Evolutionary conservation across 139 green algal species (phyloP).

Genomic region (Tetradesmus obliquus): DNA sequence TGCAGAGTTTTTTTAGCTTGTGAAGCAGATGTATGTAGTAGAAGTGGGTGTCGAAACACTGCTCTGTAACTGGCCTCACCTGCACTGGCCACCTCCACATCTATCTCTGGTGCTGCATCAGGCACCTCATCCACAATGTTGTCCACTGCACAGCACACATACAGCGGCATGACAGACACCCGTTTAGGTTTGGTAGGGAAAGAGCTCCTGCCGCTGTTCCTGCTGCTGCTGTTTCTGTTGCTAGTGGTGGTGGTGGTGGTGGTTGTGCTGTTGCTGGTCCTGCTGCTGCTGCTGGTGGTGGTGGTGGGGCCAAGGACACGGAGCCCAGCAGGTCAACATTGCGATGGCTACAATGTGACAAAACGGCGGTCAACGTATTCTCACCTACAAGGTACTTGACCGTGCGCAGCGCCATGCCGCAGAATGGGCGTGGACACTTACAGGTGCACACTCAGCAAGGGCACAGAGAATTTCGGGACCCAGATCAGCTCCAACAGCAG

Average conservation of each 20-base stretch:
- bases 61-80: not conserved
- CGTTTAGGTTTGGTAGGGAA: too few species aligned
- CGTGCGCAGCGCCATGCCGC: not conserved
- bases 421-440: not conserved
- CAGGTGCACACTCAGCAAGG: not conserved
- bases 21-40: too few species aligned
- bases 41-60: too few species aligned
- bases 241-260: too few species aligned
- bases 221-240: too few species aligned
- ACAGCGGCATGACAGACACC: too few species aligned
- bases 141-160: not conserved
- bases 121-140: constrained; percentile 30
- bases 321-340: too few species aligned
- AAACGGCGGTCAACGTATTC: not conserved
- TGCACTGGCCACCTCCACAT: not conserved
- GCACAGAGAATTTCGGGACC: not conserved
- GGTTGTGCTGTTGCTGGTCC: too few species aligned
- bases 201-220: not conserved
- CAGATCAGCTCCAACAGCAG: not conserved
- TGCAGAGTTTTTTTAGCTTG: too few species aligned
- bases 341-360: too few species aligned
- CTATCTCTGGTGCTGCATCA: constrained; percentile 40
- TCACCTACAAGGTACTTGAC: constrained; percentile 21
- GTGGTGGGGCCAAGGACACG: too few species aligned
- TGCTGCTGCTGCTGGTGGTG: too few species aligned